Evolutionary conservation across 2,329 filamentous ascomycete genomes (phyloP).

Genomic region (Penicillium psychrosexuale): DNA sequence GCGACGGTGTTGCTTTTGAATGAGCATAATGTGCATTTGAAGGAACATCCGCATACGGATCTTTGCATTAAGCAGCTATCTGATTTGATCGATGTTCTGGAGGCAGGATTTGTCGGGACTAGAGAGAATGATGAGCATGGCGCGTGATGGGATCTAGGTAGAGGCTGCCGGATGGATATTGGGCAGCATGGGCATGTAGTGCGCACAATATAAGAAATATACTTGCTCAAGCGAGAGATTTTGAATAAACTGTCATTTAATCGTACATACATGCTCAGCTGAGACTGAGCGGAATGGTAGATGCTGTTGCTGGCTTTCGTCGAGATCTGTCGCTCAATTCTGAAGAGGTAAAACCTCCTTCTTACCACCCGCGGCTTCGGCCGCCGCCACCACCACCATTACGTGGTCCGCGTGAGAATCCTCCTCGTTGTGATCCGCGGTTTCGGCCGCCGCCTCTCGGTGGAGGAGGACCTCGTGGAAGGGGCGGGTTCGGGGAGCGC

Average conservation of each 20-base stretch:
- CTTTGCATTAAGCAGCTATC: slow-evolving; percentile 68
- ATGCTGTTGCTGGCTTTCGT: neutral
- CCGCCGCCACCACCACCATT: slow-evolving; percentile 14
- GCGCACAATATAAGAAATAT: neutral
- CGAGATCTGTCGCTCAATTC: neutral
- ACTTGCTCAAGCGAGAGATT: neutral
- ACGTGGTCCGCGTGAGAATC: slow-evolving; percentile 7
- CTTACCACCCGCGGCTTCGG: slow-evolving; percentile 16
- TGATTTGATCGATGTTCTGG: slow-evolving; percentile 71
- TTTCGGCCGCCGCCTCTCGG: slow-evolving; percentile 13
- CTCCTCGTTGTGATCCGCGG: slow-evolving; percentile 12
- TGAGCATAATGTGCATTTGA: slow-evolving; percentile 70
- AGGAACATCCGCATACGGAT: slow-evolving; percentile 72
- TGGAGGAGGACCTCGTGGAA: slow-evolving; percentile 6
- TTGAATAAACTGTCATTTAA: neutral
- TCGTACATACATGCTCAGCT: neutral
- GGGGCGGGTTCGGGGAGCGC: slow-evolving; percentile 30
- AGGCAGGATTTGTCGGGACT: slow-evolving; percentile 66
- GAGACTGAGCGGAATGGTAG: neutral
- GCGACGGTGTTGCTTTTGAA: slow-evolving; percentile 87
- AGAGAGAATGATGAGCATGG: slow-evolving; percentile 18
- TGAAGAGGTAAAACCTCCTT: neutral
- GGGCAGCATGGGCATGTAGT: neutral
- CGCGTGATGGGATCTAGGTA: neutral
- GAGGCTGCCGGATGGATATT: neutral